These are phyloP conservation scores for Fragaria iinumae DNA, from an alignment of 306 rosid genomes.

Conservation along the genomic window DNA sequence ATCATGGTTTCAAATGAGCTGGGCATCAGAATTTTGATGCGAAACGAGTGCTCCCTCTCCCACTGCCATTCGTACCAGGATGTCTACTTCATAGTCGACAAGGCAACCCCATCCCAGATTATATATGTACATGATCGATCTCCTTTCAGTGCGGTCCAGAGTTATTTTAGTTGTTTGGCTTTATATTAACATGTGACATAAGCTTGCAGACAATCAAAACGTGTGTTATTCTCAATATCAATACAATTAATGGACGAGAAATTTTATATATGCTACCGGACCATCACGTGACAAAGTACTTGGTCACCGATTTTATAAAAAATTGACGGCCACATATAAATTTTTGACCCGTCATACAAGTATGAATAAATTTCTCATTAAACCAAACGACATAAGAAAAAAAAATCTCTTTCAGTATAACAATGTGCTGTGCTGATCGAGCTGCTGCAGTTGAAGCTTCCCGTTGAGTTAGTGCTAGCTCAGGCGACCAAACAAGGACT, in stretches of 20 bases:
- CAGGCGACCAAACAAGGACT: neutral
- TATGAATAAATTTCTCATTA: no score
- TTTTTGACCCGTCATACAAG: no score
- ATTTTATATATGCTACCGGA: no score
- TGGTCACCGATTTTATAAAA: no score
- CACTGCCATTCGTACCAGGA: neutral
- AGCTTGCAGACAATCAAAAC: neutral
- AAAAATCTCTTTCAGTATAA: no score
- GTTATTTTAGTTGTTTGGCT: neutral
- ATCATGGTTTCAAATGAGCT: no score
- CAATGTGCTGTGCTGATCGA: no score
- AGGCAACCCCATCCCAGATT: neutral
- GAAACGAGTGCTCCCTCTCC: neutral
- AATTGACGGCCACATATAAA: no score
- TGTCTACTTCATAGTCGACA: neutral
- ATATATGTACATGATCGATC: neutral
- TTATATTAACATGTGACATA: neutral
- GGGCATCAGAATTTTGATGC: neutral
- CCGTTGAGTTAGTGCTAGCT: neutral
- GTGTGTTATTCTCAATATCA: neutral
- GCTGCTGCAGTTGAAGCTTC: no score
- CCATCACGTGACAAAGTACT: rapidly evolving
- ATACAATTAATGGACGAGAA: no score
- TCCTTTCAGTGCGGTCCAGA: neutral
- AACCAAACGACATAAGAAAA: no score